These are phyloP conservation scores for Orbilia javanica DNA, from an alignment of 2,329 filamentous ascomycete species.

Conservation along the genomic window DNA sequence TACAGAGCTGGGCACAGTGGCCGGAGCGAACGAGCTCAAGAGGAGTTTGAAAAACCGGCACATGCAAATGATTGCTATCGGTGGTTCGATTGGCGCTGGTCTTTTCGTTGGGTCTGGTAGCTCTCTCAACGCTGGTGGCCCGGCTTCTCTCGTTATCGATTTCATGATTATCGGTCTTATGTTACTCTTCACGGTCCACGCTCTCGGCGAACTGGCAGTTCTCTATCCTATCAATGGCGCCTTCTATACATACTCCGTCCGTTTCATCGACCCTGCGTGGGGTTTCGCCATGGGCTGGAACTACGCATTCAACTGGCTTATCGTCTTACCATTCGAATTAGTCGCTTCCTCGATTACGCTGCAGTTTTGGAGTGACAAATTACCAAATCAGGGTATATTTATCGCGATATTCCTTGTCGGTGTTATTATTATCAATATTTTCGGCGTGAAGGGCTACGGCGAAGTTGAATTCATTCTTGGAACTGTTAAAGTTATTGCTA, in stretches of 20 bases:
- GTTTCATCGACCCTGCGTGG: conserved; percentile 74
- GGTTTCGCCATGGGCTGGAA: conserved; percentile 72
- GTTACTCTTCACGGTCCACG: conserved; percentile 73
- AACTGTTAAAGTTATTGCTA: conserved; percentile 72
- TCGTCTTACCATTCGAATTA: conserved; percentile 70
- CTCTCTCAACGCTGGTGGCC: conserved; percentile 69
- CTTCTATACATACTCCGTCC: conserved; percentile 74
- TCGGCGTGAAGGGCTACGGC: conserved; percentile 72
- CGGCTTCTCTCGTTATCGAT: conserved; percentile 61
- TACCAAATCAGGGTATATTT: conserved; percentile 71
- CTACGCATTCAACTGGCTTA: conserved; percentile 69
- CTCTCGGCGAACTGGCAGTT: conserved; percentile 73
- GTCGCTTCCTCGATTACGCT: conserved; percentile 71
- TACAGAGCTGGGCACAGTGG: conserved; percentile 35
- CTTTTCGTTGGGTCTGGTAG: conserved; percentile 74
- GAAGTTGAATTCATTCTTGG: conserved; percentile 73
- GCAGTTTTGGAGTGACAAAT: conserved; percentile 69
- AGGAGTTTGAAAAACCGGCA: conserved; percentile 71
- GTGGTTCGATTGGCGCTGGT: conserved; percentile 74
- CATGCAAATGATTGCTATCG: conserved; percentile 75
- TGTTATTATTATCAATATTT: conserved; percentile 70
- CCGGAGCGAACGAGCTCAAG: conserved; percentile 64
- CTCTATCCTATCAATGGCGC: conserved; percentile 74
- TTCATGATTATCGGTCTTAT: conserved; percentile 72
- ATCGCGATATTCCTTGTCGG: conserved; percentile 71